A percentile compares a stretch with the other conserved stretches of the same genome.
Evolutionary conservation across 768 basidiomycete species (phyloP).

Genomic region (Suillus bovinus): DNA sequence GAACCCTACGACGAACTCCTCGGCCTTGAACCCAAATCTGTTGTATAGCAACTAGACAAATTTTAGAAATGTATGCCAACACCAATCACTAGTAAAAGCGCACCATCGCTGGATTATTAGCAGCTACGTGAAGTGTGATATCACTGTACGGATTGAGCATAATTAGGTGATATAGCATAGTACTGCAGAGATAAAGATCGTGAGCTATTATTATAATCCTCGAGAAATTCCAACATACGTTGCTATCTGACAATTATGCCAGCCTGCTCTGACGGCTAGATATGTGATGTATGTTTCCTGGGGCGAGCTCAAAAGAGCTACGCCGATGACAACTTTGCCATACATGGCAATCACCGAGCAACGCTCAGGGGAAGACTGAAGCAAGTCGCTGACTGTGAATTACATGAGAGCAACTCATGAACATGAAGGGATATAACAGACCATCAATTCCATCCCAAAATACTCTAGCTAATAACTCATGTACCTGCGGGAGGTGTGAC

Average conservation of each 20-base stretch:
- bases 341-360: slow-evolving; percentile 79
- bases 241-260: slow-evolving; percentile 80
- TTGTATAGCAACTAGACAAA: slow-evolving; percentile 69
- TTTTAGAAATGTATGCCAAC: slow-evolving; percentile 6
- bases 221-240: slow-evolving; percentile 44
- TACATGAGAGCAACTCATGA: not conserved
- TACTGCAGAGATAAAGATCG: slow-evolving; percentile 37
- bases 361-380: slow-evolving; percentile 66
- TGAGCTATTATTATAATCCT: not conserved
- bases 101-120: slow-evolving; percentile 80
- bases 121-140: slow-evolving; percentile 81
- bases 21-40: slow-evolving; percentile 85
- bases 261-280: slow-evolving; percentile 73
- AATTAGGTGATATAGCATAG: slow-evolving; percentile 79
- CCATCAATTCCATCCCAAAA: slow-evolving; percentile 84
- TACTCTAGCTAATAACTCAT: slow-evolving; percentile 62
- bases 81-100: slow-evolving; percentile 9
- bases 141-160: slow-evolving; percentile 71
- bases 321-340: slow-evolving; percentile 69
- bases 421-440: slow-evolving; percentile 30
- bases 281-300: slow-evolving; percentile 84
- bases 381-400: slow-evolving; percentile 62
- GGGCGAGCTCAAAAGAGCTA: slow-evolving; percentile 75
- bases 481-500: slow-evolving; percentile 66
- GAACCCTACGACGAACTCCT: slow-evolving; percentile 80